Percentiles rank a stretch among this genome's conserved stretches.
phyloP scores from a whole-genome alignment of 192 early-diverging fungal species.

The Gonapodya prolifera region DNA sequence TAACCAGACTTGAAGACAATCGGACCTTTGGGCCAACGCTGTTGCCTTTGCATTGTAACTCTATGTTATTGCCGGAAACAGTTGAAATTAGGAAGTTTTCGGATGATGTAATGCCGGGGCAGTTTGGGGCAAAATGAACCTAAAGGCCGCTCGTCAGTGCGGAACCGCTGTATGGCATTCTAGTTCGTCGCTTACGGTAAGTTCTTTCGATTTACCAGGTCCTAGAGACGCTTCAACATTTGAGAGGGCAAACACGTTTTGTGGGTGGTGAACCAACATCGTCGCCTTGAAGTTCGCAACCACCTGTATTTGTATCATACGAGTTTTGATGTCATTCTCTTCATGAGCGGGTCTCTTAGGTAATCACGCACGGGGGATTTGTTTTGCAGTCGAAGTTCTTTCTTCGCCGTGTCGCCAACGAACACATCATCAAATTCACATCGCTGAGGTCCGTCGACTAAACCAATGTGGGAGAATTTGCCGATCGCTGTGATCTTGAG shows the following conservation, averaged over 20 bases:
- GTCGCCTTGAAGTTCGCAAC: slow-evolving; percentile 36
- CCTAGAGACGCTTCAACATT: slow-evolving; percentile 18
- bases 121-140: slow-evolving; percentile 32
- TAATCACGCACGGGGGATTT: slow-evolving; percentile 22
- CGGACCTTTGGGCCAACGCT: slow-evolving; percentile 32
- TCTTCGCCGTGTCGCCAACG: slow-evolving; percentile 27
- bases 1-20: slow-evolving; percentile 30
- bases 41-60: slow-evolving; percentile 25
- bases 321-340: too few species aligned
- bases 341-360: slow-evolving; percentile 1
- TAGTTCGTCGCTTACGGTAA: slow-evolving; percentile 18
- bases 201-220: slow-evolving; percentile 14
- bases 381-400: slow-evolving; percentile 26
- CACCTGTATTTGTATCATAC: slow-evolving; percentile 17
- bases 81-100: slow-evolving; percentile 43
- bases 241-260: slow-evolving; percentile 35
- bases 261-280: slow-evolving; percentile 23
- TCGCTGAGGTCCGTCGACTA: slow-evolving; percentile 14
- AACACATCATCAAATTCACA: slow-evolving; percentile 44
- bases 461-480: slow-evolving; percentile 38
- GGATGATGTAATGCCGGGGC: slow-evolving; percentile 29
- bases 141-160: not conserved
- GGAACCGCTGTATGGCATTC: not conserved
- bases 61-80: slow-evolving; percentile 39
- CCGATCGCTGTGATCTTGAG: slow-evolving; percentile 32